Evolutionary conservation across 495 filamentous ascomycete genomes (phyloP).

Genomic region (Hypoxylon crocopeplum): DNA sequence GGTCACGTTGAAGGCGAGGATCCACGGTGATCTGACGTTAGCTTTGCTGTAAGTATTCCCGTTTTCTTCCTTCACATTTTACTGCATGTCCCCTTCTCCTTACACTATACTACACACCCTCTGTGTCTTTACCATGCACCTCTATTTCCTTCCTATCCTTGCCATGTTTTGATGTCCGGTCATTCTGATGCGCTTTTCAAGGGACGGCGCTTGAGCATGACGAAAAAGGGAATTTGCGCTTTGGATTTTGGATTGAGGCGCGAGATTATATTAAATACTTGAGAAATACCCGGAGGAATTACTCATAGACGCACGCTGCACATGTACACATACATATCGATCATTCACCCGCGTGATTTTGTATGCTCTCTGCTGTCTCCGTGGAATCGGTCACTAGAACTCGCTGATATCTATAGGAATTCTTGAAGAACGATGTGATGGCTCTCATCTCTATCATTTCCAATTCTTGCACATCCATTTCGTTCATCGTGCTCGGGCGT

Average conservation of each 20-base stretch:
- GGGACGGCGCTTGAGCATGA: constrained; percentile 30
- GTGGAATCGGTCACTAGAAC: constrained; percentile 9
- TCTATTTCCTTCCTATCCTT: constrained; percentile 15
- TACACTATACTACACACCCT: constrained; percentile 23
- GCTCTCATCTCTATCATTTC: background rate
- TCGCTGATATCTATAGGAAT: constrained; percentile 33
- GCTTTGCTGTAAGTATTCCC: constrained; percentile 74
- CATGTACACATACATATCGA: constrained; percentile 1
- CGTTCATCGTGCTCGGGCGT: background rate
- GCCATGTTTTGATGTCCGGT: constrained; percentile 10
- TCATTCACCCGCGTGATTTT: constrained; percentile 4
- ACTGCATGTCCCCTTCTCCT: background rate
- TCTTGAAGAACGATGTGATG: constrained; percentile 28
- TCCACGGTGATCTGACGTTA: constrained; percentile 87
- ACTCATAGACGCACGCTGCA: background rate
- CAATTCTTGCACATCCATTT: background rate
- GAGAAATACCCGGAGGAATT: constrained; percentile 1
- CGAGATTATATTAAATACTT: background rate
- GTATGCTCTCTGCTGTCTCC: background rate
- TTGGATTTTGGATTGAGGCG: background rate
- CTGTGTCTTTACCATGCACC: constrained; percentile 8
- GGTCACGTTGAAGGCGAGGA: constrained; percentile 90
- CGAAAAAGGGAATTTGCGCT: background rate
- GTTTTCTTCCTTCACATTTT: background rate
- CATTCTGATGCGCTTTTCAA: constrained; percentile 33